These are phyloP conservation scores for Talaromyces rugulosus DNA, from an alignment of 2,329 filamentous ascomycete species.

Conservation along the genomic window DNA sequence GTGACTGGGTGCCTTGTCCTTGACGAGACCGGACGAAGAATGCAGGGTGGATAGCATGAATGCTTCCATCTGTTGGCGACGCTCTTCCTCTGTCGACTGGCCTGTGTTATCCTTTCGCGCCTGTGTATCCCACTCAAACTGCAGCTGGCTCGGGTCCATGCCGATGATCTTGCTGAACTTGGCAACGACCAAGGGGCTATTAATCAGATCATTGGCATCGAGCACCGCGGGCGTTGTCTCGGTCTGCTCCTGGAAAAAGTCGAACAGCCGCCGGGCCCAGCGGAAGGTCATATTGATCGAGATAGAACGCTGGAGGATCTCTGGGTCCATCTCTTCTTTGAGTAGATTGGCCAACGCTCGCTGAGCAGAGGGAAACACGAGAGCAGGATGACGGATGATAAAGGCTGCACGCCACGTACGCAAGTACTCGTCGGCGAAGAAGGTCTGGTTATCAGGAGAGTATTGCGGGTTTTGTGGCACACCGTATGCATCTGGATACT, in stretches of 20 bases:
- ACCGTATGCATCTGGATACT: background rate
- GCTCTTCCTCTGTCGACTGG: background rate
- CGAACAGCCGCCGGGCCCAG: constrained; percentile 31
- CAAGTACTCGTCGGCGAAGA: constrained; percentile 34
- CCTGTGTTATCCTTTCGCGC: constrained; percentile 6
- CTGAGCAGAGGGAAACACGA: constrained; percentile 36
- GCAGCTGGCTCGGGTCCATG: constrained; percentile 26
- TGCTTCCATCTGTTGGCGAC: background rate
- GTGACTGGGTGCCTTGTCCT: constrained; percentile 24
- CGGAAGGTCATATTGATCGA: constrained; percentile 24
- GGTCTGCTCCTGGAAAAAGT: constrained; percentile 28
- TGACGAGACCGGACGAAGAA: constrained; percentile 29
- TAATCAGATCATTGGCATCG: constrained; percentile 38
- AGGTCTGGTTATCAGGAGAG: constrained; percentile 28
- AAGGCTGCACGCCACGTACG: constrained; percentile 30
- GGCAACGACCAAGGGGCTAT: constrained; percentile 24
- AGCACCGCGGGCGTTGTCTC: constrained; percentile 27
- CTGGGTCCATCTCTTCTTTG: constrained; percentile 14
- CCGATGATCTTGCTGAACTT: constrained; percentile 26
- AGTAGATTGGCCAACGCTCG: constrained; percentile 24
- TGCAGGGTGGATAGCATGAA: constrained; percentile 24
- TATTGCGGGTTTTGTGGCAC: constrained; percentile 5
- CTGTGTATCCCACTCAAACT: constrained; percentile 29
- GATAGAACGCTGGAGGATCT: constrained; percentile 15
- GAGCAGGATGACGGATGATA: constrained; percentile 37